These are phyloP conservation scores for Glycyrrhiza uralensis DNA, from an alignment of 306 rosid genomes.

Conservation along the genomic window DNA sequence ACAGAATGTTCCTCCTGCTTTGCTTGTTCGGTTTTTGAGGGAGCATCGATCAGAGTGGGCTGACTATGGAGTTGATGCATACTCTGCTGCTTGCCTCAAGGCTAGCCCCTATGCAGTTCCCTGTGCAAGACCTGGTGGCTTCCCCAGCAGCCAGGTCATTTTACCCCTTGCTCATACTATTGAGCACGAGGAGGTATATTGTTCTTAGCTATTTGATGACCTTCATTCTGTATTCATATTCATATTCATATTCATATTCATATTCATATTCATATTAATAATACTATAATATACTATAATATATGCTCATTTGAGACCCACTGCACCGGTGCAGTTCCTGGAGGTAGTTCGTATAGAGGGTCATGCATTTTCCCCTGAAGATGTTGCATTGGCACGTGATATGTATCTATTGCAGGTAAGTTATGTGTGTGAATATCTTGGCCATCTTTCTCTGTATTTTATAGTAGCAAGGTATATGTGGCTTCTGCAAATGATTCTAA, in stretches of 20 bases:
- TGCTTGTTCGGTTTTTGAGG: conserved; percentile 92
- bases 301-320: background rate
- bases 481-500: background rate
- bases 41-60: conserved; percentile 99
- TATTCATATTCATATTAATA: too few species aligned
- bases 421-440: background rate
- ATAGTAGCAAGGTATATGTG: background rate
- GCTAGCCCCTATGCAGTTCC: conserved; percentile 88
- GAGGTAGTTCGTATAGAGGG: conserved; percentile 99
- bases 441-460: background rate
- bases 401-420: conserved; percentile 86
- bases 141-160: conserved; percentile 86
- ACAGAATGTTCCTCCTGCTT: conserved; percentile 96
- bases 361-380: conserved; percentile 92
- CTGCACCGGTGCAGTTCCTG: conserved; percentile 53
- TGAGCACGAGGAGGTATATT: conserved; percentile 89
- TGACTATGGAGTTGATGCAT: conserved; percentile 93
- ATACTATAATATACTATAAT: background rate
- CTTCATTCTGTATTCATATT: background rate
- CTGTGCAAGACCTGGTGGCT: conserved; percentile 80
- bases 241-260: too few species aligned
- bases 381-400: conserved; percentile 78
- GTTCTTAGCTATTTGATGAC: background rate
- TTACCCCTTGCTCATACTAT: conserved; percentile 89
- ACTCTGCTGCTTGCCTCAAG: conserved; percentile 84